Percentiles rank a stretch among this genome's conserved stretches.
Evolutionary conservation across 257 asterid species (phyloP).

Genomic region (Primulina huaijiensis): DNA sequence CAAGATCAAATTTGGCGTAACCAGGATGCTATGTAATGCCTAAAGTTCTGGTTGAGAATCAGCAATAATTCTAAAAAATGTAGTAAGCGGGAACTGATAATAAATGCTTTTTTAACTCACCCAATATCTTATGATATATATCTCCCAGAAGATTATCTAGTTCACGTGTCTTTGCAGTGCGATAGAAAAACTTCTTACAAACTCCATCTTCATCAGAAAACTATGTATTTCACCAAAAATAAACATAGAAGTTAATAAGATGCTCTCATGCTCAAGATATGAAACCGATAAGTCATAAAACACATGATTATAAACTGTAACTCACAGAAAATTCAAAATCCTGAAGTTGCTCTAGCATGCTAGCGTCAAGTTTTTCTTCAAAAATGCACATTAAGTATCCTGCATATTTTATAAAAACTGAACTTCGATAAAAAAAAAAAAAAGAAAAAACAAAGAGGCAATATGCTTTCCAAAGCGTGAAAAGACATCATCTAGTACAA

Average conservation of each 20-base stretch:
- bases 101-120: conserved; percentile 40
- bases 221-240: conserved; percentile 42
- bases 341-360: conserved; percentile 59
- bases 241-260: conserved; percentile 28
- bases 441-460: background rate
- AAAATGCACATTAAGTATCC: conserved; percentile 95
- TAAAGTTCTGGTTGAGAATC: conserved; percentile 18
- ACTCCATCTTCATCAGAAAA: conserved; percentile 84
- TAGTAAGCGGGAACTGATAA: conserved; percentile 16
- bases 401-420: conserved; percentile 36
- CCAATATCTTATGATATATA: conserved; percentile 88
- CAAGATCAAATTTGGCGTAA: conserved; percentile 21
- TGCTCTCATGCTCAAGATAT: background rate
- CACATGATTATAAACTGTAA: conserved; percentile 23
- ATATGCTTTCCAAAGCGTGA: conserved; percentile 18
- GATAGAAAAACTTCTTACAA: conserved; percentile 76
- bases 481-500: conserved; percentile 17
- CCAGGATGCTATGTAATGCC: conserved; percentile 12
- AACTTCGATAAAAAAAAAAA: background rate
- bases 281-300: conserved; percentile 3
- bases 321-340: conserved; percentile 92
- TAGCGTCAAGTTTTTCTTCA: conserved; percentile 71
- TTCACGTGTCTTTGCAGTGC: conserved; percentile 84
- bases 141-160: conserved; percentile 90
- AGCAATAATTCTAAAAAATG: conserved; percentile 24